Conservation (phyloP, 805 yeast genomes). For the Wickerhamiella allomyrinae region DNA sequence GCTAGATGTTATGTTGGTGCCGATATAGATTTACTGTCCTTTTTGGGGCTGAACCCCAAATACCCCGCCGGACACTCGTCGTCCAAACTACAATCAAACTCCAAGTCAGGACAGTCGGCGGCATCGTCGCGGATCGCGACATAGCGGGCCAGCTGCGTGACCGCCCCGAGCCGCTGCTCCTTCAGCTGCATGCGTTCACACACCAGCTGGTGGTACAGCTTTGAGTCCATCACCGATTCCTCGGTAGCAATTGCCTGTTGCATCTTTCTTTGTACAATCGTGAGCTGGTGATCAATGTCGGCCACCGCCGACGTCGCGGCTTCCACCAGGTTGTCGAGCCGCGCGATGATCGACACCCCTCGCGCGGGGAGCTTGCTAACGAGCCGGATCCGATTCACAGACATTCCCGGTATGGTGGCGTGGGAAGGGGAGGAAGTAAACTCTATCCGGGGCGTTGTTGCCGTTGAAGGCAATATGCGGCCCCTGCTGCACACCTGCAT, state of each 20-base stretch:
- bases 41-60: no score
- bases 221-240: neutral
- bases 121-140: neutral
- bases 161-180: neutral
- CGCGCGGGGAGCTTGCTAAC: no score
- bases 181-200: neutral
- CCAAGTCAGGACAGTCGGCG: neutral
- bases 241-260: neutral
- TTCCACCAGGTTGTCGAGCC: neutral
- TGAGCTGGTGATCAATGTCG: neutral
- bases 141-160: neutral
- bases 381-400: no score
- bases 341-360: neutral
- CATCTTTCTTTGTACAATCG: neutral
- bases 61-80: no score
- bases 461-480: neutral
- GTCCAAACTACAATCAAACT: no score
- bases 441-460: neutral
- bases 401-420: no score
- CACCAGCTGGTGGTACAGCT: neutral
- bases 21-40: no score
- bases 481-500: neutral
- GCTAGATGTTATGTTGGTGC: no score
- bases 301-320: neutral
- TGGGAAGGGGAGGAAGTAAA: no score